Evolutionary conservation across 148 eudicot species (phyloP).

Genomic region (Rhododendron vialii): DNA sequence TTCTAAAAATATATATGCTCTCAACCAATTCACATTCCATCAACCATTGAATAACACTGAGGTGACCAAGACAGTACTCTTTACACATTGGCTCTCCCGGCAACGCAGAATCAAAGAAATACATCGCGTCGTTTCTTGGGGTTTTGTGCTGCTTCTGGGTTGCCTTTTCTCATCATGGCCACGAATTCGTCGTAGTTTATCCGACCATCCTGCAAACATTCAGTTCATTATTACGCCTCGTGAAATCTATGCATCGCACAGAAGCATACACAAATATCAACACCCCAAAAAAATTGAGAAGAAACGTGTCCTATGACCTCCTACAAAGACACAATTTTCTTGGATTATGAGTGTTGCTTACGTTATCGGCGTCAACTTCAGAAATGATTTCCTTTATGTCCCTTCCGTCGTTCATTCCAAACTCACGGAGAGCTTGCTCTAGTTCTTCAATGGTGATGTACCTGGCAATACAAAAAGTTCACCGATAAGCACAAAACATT

Average conservation of each 20-base stretch:
- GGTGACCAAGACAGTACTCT: background rate
- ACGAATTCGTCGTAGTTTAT: slow-evolving; percentile 79
- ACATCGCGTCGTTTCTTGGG: slow-evolving; percentile 30
- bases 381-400: slow-evolving; percentile 85
- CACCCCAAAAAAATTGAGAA: background rate
- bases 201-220: slow-evolving; percentile 58
- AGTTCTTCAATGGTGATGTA: slow-evolving; percentile 88
- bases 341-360: slow-evolving; percentile 26
- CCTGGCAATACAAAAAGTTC: slow-evolving; percentile 23
- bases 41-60: background rate
- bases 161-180: slow-evolving; percentile 76
- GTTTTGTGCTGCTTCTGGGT: slow-evolving; percentile 44
- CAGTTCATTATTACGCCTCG: background rate
- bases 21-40: background rate
- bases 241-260: background rate
- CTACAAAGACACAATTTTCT: background rate
- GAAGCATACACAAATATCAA: background rate
- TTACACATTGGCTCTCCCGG: background rate
- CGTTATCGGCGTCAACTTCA: slow-evolving; percentile 83
- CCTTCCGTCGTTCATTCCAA: slow-evolving; percentile 70
- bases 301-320: background rate
- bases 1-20: background rate
- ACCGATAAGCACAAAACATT: background rate
- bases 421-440: slow-evolving; percentile 82
- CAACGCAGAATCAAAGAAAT: slow-evolving; percentile 4